phyloP scores from a whole-genome alignment of 495 filamentous ascomycete species.

The Penicillium desertorum region DNA sequence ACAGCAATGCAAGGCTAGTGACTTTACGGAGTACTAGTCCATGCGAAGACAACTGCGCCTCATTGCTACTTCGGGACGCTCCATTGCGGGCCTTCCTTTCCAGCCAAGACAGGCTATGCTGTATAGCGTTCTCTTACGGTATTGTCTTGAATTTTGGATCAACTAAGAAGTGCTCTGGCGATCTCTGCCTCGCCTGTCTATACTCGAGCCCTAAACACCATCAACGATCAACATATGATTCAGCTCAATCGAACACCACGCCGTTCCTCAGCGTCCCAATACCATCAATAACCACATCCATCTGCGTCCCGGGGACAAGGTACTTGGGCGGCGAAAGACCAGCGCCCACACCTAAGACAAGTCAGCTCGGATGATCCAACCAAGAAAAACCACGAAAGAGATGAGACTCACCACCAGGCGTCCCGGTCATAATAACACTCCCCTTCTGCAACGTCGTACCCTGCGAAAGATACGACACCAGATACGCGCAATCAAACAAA shows the following conservation, averaged over 20 bases:
- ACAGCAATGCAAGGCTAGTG: constrained; percentile 2
- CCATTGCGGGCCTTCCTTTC: background rate
- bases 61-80: background rate
- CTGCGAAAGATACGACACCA: constrained; percentile 65
- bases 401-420: constrained; percentile 39
- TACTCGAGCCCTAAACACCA: background rate
- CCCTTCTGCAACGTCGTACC: constrained; percentile 73
- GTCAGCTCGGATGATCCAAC: background rate
- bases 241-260: constrained; percentile 25
- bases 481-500: constrained; percentile 67
- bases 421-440: constrained; percentile 75
- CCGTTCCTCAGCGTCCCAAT: constrained; percentile 41
- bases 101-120: background rate
- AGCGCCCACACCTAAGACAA: constrained; percentile 29
- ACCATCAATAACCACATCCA: constrained; percentile 36
- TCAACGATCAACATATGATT: background rate
- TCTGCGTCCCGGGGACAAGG: constrained; percentile 37
- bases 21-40: background rate
- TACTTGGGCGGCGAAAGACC: constrained; percentile 36
- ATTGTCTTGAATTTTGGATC: background rate
- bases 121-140: background rate
- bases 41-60: constrained; percentile 10
- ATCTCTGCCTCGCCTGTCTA: background rate
- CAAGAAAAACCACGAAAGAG: background rate
- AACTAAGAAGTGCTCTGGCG: background rate